Evolutionary conservation across 2,329 filamentous ascomycete species (phyloP).

Genomic region (Ceratocystis alfenasii): DNA sequence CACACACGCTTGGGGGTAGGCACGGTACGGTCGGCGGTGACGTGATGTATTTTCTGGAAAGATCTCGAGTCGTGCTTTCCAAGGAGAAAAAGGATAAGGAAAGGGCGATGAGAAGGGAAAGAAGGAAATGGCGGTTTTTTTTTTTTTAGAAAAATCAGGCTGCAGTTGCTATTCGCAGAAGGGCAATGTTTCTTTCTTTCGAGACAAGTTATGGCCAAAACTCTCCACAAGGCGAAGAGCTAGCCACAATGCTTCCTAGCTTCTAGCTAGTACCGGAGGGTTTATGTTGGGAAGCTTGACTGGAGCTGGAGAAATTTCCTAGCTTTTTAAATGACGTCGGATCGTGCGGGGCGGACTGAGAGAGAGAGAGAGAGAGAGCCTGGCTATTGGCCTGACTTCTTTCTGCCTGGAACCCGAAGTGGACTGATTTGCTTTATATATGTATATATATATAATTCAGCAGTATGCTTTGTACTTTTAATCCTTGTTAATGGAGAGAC

Average conservation of each 20-base stretch:
- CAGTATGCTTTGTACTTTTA: neutral
- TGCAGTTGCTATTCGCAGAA: conserved; percentile 1
- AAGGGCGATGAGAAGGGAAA: neutral
- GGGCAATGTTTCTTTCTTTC: neutral
- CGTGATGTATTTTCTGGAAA: neutral
- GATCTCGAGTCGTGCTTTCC: neutral
- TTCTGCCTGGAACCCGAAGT: neutral
- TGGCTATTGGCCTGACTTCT: neutral
- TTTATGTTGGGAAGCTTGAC: neutral
- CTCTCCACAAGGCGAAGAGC: neutral
- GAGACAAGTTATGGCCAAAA: neutral
- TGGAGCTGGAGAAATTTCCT: neutral
- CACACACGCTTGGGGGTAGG: neutral
- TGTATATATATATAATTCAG: neutral
- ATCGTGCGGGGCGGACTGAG: conserved; percentile 1
- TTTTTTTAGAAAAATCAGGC: neutral
- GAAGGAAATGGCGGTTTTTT: neutral
- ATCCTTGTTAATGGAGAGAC: neutral
- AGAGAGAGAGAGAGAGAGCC: neutral
- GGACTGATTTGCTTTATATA: neutral
- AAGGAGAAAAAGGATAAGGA: neutral
- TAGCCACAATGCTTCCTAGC: neutral
- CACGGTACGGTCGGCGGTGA: neutral
- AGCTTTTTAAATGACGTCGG: neutral
- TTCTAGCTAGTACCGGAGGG: neutral